A percentile compares a stretch with the other conserved stretches of the same genome.
Evolutionary conservation across 441 rosid genomes (phyloP).

Genomic region (Pelargonium australe): DNA sequence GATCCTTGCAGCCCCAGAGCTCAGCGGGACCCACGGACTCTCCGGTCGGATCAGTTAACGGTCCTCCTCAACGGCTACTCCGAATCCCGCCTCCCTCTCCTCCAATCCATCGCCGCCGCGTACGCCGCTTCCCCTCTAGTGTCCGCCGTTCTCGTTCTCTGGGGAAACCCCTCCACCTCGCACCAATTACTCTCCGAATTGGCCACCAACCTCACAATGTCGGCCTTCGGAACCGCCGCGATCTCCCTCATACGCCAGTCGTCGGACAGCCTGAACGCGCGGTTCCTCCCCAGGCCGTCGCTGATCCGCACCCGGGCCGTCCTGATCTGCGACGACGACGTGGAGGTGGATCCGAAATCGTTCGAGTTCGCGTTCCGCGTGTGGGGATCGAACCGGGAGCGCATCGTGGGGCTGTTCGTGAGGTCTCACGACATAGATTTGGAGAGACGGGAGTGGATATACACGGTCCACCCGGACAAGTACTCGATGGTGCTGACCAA

Average conservation of each 20-base stretch:
- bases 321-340: conserved; percentile 77
- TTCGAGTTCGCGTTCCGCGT: conserved; percentile 63
- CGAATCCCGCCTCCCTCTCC: conserved; percentile 65
- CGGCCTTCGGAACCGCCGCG: conserved; percentile 49
- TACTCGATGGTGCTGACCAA: conserved; percentile 76
- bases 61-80: conserved; percentile 89
- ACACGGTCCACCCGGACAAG: conserved; percentile 72
- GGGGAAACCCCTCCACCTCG: conserved; percentile 79
- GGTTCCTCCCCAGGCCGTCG: conserved; percentile 59
- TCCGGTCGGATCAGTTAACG: conserved; percentile 63
- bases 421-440: conserved; percentile 75
- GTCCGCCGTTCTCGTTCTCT: conserved; percentile 56
- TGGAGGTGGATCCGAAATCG: conserved; percentile 60
- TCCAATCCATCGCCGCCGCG: conserved; percentile 54
- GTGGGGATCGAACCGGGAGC: conserved; percentile 64
- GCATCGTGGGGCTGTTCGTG: conserved; percentile 58
- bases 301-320: conserved; percentile 53
- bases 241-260: conserved; percentile 57
- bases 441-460: conserved; percentile 60
- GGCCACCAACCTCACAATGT: conserved; percentile 43
- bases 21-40: conserved; percentile 29
- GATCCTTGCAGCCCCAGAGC: conserved; percentile 39
- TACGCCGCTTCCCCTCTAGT: conserved; percentile 60
- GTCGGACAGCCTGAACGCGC: conserved; percentile 66
- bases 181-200: conserved; percentile 37